Conservation (phyloP, 805 yeast species). For the Lipomyces japonicus region DNA sequence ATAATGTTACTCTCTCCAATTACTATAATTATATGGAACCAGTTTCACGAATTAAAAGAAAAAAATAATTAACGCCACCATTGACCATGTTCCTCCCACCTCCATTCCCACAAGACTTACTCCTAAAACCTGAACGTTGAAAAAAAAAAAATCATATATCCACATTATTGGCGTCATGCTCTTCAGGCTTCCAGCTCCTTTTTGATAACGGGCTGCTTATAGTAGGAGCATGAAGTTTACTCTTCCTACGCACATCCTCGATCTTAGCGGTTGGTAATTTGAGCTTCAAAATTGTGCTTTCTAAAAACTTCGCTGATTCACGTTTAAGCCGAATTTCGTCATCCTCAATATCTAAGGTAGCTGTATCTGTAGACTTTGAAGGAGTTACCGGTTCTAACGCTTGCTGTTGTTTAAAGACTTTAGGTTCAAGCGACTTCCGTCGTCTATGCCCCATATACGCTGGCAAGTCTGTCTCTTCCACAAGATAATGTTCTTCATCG, state of each 20-base stretch:
- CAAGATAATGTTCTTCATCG: constrained; percentile 13
- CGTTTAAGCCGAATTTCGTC: not conserved
- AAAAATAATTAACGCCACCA: too few relatives aligned
- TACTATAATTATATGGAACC: too few relatives aligned
- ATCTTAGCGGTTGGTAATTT: not conserved
- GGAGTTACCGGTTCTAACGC: not conserved
- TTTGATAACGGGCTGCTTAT: constrained; percentile 27
- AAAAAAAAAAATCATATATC: too few relatives aligned
- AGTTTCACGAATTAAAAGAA: too few relatives aligned
- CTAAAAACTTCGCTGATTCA: not conserved
- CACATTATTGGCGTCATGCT: not conserved
- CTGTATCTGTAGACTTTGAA: not conserved
- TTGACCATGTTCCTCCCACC: too few relatives aligned
- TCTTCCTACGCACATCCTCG: not conserved
- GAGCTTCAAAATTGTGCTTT: not conserved
- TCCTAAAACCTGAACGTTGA: too few relatives aligned
- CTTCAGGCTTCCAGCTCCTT: constrained; percentile 8
- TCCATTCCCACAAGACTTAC: too few relatives aligned
- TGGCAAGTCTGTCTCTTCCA: constrained; percentile 3
- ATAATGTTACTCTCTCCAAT: too few relatives aligned
- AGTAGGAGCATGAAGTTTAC: constrained; percentile 15
- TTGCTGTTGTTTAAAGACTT: not conserved
- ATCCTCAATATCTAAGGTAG: not conserved
- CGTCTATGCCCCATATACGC: constrained; percentile 6
- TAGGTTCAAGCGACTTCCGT: constrained; percentile 14